phyloP scores from a whole-genome alignment of 2,329 filamentous ascomycete genomes.

The Keithomyces neogunnii region DNA sequence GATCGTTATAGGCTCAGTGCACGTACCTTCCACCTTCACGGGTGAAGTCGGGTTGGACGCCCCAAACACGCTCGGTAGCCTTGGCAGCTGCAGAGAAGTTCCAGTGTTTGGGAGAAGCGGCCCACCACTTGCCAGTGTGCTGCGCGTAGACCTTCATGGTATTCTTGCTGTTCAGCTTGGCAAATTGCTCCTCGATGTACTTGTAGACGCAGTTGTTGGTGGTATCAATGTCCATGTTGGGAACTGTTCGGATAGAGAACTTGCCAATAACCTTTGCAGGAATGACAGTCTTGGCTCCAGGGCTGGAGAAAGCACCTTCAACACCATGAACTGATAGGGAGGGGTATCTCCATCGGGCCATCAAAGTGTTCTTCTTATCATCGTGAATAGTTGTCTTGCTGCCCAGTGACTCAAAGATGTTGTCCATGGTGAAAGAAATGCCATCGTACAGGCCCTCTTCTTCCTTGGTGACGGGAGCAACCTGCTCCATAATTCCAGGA shows the following conservation, averaged over 20 bases:
- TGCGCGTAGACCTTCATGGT: constrained; percentile 70
- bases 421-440: constrained; percentile 95
- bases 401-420: constrained; percentile 84
- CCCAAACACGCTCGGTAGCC: constrained; percentile 93
- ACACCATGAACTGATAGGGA: constrained; percentile 91
- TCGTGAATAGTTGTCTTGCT: constrained; percentile 79
- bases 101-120: constrained; percentile 95
- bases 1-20: not conserved
- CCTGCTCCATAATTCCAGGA: constrained; percentile 87
- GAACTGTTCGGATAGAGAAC: constrained; percentile 96
- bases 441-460: constrained; percentile 81
- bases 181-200: constrained; percentile 76
- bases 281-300: constrained; percentile 96
- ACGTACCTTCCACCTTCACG: constrained; percentile 82
- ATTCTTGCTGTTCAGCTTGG: constrained; percentile 88
- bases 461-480: constrained; percentile 77
- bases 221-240: constrained; percentile 88
- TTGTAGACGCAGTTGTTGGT: constrained; percentile 81
- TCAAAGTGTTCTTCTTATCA: constrained; percentile 85
- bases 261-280: constrained; percentile 97
- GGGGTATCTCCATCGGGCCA: constrained; percentile 93
- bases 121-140: constrained; percentile 98
- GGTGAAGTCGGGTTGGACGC: constrained; percentile 88
- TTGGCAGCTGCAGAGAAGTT: constrained; percentile 93
- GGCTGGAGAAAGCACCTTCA: constrained; percentile 87